Conservation (phyloP, 495 filamentous ascomycete genomes). For the Neurospora cerealis region DNA sequence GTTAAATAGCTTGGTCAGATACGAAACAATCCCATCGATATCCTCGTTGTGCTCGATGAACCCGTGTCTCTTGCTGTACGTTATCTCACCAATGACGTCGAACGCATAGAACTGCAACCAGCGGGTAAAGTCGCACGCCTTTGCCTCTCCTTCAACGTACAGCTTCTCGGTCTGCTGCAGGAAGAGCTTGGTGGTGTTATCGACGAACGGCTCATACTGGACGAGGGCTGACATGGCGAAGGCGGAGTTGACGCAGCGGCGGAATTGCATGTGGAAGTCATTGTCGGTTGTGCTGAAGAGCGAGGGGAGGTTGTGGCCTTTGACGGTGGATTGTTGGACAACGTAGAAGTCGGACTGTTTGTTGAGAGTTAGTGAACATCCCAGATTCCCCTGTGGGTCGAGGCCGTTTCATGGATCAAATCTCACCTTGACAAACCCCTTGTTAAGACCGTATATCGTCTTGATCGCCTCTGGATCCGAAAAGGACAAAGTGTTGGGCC, state of each 20-base stretch:
- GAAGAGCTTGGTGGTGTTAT: conserved; percentile 53
- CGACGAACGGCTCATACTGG: conserved; percentile 65
- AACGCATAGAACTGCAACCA: conserved; percentile 79
- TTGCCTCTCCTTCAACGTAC: conserved; percentile 41
- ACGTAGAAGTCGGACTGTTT: conserved; percentile 59
- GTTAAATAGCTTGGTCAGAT: conserved; percentile 42
- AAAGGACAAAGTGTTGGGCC: conserved; percentile 59
- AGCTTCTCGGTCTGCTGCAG: conserved; percentile 51
- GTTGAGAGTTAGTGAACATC: conserved; percentile 6
- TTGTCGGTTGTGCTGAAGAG: conserved; percentile 75
- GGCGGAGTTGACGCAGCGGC: conserved; percentile 57
- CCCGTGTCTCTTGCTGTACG: conserved; percentile 53
- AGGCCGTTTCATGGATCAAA: background rate
- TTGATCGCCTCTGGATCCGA: conserved; percentile 57
- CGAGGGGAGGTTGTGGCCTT: conserved; percentile 54
- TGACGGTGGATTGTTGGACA: conserved; percentile 55
- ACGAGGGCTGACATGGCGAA: conserved; percentile 66
- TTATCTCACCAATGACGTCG: conserved; percentile 64
- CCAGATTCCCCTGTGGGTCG: background rate
- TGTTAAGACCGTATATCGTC: conserved; percentile 71
- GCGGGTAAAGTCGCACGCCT: conserved; percentile 51
- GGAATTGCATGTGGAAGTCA: conserved; percentile 60
- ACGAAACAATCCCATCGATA: conserved; percentile 51
- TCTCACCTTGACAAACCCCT: conserved; percentile 65
- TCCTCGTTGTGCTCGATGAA: conserved; percentile 54